A percentile compares a stretch with the other conserved stretches of the same genome.
Evolutionary conservation across 768 basidiomycete genomes (phyloP).

Genomic region (Psilocybe azurescens): DNA sequence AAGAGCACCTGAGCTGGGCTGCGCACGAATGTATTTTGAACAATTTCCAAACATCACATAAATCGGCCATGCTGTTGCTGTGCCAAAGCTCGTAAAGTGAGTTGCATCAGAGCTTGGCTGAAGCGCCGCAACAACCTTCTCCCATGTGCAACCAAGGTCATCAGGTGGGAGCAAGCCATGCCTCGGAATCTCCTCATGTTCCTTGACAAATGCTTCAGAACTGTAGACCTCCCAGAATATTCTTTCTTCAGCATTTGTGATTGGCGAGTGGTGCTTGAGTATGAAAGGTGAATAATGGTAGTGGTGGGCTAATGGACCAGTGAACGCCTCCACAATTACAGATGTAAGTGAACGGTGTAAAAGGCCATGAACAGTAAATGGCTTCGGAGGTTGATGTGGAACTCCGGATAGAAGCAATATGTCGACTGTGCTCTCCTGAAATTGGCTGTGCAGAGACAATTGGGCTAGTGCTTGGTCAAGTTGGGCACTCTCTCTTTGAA

Average conservation of each 20-base stretch:
- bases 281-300: slow-evolving; percentile 37
- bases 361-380: slow-evolving; percentile 32
- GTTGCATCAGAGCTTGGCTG: slow-evolving; percentile 32
- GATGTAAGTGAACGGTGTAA: slow-evolving; percentile 26
- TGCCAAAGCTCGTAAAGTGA: slow-evolving; percentile 36
- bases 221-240: slow-evolving; percentile 35
- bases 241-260: slow-evolving; percentile 13
- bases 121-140: slow-evolving; percentile 30
- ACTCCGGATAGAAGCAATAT: slow-evolving; percentile 36
- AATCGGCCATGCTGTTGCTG: slow-evolving; percentile 36
- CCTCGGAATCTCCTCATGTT: slow-evolving; percentile 33
- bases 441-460: slow-evolving; percentile 9
- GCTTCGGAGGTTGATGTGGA: slow-evolving; percentile 14
- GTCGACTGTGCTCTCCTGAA: slow-evolving; percentile 18
- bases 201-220: slow-evolving; percentile 34
- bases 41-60: too few relatives aligned
- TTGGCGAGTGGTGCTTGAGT: slow-evolving; percentile 21
- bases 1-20: slow-evolving; percentile 31
- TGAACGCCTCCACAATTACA: slow-evolving; percentile 30
- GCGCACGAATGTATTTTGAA: slow-evolving; percentile 43
- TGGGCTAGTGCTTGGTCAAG: slow-evolving; percentile 16
- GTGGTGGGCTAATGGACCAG: slow-evolving; percentile 14
- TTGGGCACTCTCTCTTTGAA: slow-evolving; percentile 16
- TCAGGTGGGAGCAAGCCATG: slow-evolving; percentile 22
- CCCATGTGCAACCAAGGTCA: slow-evolving; percentile 30